These are phyloP conservation scores for Haemoproteus tartakovskyi DNA, from an alignment of 169 alveolate genomes.

Conservation along the genomic window DNA sequence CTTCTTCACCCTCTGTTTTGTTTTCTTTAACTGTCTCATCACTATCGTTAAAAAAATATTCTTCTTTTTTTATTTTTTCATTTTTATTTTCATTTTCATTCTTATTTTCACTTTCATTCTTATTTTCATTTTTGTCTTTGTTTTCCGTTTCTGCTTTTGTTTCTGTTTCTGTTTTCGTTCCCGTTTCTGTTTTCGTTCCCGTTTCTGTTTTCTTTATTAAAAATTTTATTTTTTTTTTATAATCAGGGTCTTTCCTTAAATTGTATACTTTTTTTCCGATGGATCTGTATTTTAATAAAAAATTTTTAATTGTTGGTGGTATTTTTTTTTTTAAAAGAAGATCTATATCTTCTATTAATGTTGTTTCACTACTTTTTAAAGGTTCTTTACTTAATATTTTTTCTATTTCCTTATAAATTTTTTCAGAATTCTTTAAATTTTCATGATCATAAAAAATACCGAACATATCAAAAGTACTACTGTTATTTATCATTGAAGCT, in stretches of 20 bases:
- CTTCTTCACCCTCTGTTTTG: neutral
- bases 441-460: conserved; percentile 59
- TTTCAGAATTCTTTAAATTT: conserved; percentile 29
- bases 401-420: conserved; percentile 13
- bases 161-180: neutral
- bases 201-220: neutral
- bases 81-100: neutral
- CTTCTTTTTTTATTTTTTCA: no score
- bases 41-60: no score
- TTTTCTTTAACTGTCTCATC: neutral
- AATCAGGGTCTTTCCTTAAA: neutral
- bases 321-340: conserved; percentile 43
- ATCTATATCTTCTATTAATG: conserved; percentile 27
- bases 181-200: neutral
- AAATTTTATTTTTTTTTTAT: no score
- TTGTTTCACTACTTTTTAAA: conserved; percentile 50
- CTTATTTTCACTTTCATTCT: neutral
- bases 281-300: conserved; percentile 40
- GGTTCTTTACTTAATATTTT: conserved; percentile 56
- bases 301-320: conserved; percentile 33
- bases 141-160: neutral
- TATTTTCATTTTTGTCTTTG: neutral
- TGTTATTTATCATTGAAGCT: conserved; percentile 14
- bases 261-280: conserved; percentile 6
- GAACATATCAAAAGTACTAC: conserved; percentile 49